Evolutionary conservation across 2,329 filamentous ascomycete genomes (phyloP), one percentile per base, ranked within the genome.

Genomic region (Rugonectria rugulosa): DNA sequence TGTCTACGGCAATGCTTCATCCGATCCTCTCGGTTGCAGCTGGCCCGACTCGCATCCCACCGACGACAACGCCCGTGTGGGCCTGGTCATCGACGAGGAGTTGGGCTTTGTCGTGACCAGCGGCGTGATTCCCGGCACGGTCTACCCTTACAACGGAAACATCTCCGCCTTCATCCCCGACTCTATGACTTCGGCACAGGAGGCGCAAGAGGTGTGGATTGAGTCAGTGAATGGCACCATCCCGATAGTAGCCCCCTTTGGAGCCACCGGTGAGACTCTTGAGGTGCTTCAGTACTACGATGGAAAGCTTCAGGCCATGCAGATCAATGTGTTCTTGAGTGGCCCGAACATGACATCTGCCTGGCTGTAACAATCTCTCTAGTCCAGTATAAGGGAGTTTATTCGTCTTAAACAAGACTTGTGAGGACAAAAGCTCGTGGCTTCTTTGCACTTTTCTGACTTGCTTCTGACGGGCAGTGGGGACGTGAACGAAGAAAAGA

Each of bases 251-350:
- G 37, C 53, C 29, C 53, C 53, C 20, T 40, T 34, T 15, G 34
- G 53, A 20, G 53, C 38, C 15, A 56, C 53, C 2, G 53, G 53
- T 27, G 53, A 56, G 3, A 56, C 53, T 51, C 53, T 56, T 7
- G 53, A 56, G 26, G 46, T 56, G 26, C 53, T 56, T 26, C 53
- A 56, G 32, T 56, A 51, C 46, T 56, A 56, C 46, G 40, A 56
- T 19, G 19, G 21, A 9, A 32, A 45, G 26, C 53, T 56, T 26
- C 53, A 56, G 46, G 53, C 53, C 20, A 56, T 56, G 53, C 53
- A 56, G 46, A 51, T 56, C 34, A 56, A 56, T 11, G 53, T 56
- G 20, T 56, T 45, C 20, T 15, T 56, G 2, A 56, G 53, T 17
- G 53, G 46, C 19, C 53, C 53, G 7, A 50, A 50, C 21, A 50